Percentiles rank a stretch among this genome's conserved stretches.
phyloP scores from a whole-genome alignment of 2,329 filamentous ascomycete genomes.

The Cercospora citrullina region DNA sequence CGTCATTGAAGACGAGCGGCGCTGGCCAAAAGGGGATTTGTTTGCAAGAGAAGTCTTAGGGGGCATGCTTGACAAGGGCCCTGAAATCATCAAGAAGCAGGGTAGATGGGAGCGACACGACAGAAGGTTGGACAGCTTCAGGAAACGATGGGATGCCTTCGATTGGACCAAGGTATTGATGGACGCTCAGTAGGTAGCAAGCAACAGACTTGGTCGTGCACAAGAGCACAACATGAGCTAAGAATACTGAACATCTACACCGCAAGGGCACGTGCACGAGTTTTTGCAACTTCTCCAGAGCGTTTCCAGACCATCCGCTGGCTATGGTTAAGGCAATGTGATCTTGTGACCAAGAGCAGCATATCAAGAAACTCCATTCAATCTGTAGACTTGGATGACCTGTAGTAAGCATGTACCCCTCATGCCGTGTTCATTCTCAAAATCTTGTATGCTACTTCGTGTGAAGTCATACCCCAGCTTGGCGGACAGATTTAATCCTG shows the following conservation, averaged over 20 bases:
- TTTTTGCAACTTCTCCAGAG: not conserved
- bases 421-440: not conserved
- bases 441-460: not conserved
- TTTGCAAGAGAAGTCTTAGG: conserved; percentile 91
- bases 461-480: conserved; percentile 1
- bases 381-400: not conserved
- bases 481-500: not conserved
- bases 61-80: conserved; percentile 82
- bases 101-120: conserved; percentile 77
- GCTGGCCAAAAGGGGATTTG: conserved; percentile 87
- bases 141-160: conserved; percentile 85
- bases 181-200: conserved; percentile 29
- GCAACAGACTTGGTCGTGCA: not conserved
- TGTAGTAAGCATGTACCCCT: not conserved
- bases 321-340: not conserved
- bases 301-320: not conserved
- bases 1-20: conserved; percentile 78
- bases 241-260: not conserved
- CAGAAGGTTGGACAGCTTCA: conserved; percentile 71
- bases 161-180: conserved; percentile 75
- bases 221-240: not conserved
- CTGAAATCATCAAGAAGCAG: conserved; percentile 84
- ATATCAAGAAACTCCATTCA: not conserved
- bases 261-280: not conserved
- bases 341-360: not conserved